Base-by-base conservation (phyloP, 805 yeast species). In the Scheffersomyces amazonensis region DNA sequence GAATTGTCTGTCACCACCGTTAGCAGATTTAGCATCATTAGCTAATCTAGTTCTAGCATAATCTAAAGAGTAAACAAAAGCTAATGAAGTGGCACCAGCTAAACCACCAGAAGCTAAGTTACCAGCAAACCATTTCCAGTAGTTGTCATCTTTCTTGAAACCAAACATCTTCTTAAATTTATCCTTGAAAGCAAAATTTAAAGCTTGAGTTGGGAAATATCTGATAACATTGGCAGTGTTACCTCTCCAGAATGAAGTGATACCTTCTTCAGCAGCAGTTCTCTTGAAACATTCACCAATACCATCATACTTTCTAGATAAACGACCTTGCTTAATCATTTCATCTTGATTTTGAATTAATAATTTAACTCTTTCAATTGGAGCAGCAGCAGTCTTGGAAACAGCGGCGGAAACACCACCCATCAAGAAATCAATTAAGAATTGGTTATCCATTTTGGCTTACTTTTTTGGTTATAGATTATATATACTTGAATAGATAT, bases 321-420 rank as follows among this genome's bases (percentile, higher is more conserved):
- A 79, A 79, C 96, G 88, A 67, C 97, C 96, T 77, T 88, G 96
- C 77, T 90, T 90, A 71, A 90, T 68, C 96, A 89, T 89, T 77
- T 90, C 96, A 69, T 90, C 96, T 76, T 89, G 97, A 76, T 90
- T 89, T 79, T 89, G 97, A 70, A 89, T 87, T 73, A 89, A 81
- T 61, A 89, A 79, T 80, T 89, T 89, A 67, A 89, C 96, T 79
- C 97, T 84, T 78, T 88, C 96, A 66, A 88, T 88, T 71, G 96
- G 96, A 60, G 96, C 95, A 62, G 96, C 96, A 51, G 95, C 96
- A 51, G 96, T 89, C 83, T 89, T 89, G 57, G 96, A 85, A 75
- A 89, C 90, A 64, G 96, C 96, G 76, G 96, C 96, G 76, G 96
- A 88, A 58, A 89, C 95, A 88, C 96, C 96, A 75, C 96, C 96